A percentile compares a stretch with the other conserved stretches of the same genome.
Conservation (phyloP, 2,329 filamentous ascomycete species). For the Bipolaris bicolor region DNA sequence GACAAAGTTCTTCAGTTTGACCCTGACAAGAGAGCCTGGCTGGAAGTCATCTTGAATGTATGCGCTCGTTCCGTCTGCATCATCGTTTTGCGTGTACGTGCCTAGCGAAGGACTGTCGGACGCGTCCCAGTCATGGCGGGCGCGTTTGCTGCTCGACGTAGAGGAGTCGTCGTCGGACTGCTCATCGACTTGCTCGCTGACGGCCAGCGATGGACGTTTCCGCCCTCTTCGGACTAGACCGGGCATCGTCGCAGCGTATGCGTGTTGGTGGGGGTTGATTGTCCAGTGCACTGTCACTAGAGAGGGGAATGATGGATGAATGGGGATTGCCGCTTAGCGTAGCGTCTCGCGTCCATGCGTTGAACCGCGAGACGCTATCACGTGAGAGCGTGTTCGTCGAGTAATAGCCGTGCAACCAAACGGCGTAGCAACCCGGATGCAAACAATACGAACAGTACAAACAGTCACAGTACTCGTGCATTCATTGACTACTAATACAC, state of each 20-base stretch:
- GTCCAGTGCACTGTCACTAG: neutral
- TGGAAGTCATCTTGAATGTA: constrained; percentile 46
- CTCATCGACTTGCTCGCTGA: constrained; percentile 33
- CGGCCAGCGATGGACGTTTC: constrained; percentile 30
- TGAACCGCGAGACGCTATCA: constrained; percentile 13
- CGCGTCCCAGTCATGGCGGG: constrained; percentile 40
- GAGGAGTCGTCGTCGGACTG: constrained; percentile 32
- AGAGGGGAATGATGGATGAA: constrained; percentile 1
- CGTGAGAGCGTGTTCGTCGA: constrained; percentile 21
- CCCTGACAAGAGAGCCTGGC: constrained; percentile 85
- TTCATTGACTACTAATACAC: constrained; percentile 25
- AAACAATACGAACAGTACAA: neutral
- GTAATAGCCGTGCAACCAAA: neutral
- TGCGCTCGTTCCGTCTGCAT: constrained; percentile 1
- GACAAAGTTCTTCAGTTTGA: constrained; percentile 87
- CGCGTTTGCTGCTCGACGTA: constrained; percentile 41
- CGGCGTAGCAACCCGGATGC: neutral
- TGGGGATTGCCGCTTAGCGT: constrained; percentile 10
- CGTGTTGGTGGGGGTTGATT: neutral
- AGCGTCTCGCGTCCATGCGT: constrained; percentile 8
- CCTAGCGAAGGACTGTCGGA: constrained; percentile 19
- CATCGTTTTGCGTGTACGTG: constrained; percentile 11
- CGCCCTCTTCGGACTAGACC: constrained; percentile 28
- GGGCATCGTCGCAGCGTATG: constrained; percentile 32
- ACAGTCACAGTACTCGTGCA: neutral